Base-by-base conservation (phyloP, 192 early-diverging fungal species). In the Phlyctochytrium planicorne region DNA sequence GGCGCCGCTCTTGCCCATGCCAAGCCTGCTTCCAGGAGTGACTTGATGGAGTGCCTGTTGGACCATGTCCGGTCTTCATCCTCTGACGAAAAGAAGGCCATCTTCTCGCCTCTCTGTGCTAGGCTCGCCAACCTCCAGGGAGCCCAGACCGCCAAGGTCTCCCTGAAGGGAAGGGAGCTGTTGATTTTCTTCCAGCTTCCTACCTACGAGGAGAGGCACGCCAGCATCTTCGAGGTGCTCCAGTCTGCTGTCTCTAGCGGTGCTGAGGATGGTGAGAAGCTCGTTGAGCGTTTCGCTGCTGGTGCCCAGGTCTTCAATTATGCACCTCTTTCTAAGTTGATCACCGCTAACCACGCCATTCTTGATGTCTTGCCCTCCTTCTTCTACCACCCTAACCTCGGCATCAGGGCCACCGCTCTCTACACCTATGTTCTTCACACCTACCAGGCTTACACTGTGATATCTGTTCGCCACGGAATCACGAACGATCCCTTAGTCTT, bases 361-460 rank as follows among this genome's bases (percentile, higher is more conserved):
- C 88, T 97, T 69, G 97, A 99, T 67, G 92, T 98, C 24, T 75
- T 99, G 61, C 93, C 93, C 66, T 80, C 82, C 63, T 96, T 99
- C 82, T 93, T 99, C 75, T 94, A 93, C 78, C 90, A 98, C 71
- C 75, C 81, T 33, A 89, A 94, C 62, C 75, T 78, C 25, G 86
- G 88, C 60, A 83, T 96, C 57, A 60, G 68, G 29, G 76, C 93
- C 68, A 90, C 92, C 0, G 95, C 97, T 25, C 84, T 97, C 33
- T 95, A 97, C 85, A 94, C 95, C 16, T 99, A 99, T 73, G 91
- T 93, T 60, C 88, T 96, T 62, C 95, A 95, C 67, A 94, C 97
- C 2, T 96, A 97, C 88, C 94, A 98, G 72, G 94, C 94, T 36
- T 99, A 99, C 82, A 87, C 93, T 69, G 89, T 99, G 53, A 86